phyloP scores from a whole-genome alignment of 148 eudicot species.

The Beta vulgaris region DNA sequence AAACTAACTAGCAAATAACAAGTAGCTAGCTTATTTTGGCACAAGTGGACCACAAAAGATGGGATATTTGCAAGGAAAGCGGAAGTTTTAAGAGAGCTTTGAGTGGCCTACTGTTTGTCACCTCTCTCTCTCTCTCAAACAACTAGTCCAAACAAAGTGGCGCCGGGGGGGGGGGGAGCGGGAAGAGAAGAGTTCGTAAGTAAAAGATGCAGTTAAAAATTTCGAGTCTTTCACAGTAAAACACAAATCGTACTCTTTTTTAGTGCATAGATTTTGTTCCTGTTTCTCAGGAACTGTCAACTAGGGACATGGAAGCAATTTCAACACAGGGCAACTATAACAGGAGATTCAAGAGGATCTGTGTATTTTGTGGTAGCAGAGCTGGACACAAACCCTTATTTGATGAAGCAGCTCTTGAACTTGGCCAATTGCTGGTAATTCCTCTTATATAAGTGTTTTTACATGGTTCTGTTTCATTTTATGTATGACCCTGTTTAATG shows the following conservation, averaged over 20 bases:
- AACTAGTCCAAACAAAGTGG: neutral
- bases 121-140: neutral
- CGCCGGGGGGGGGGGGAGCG: neutral
- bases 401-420: conserved; percentile 65
- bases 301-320: conserved; percentile 31
- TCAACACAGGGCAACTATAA: conserved; percentile 25
- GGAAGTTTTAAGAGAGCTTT: neutral
- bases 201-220: neutral
- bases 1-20: neutral
- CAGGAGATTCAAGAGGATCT: conserved; percentile 48
- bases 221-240: conserved; percentile 9
- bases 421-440: conserved; percentile 65
- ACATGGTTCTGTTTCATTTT: neutral
- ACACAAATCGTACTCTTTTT: neutral
- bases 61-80: neutral
- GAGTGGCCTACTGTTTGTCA: neutral
- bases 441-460: neutral
- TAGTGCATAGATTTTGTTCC: neutral
- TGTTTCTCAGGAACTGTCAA: conserved; percentile 8
- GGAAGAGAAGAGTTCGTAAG: too few relatives aligned
- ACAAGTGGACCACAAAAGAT: neutral
- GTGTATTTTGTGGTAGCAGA: conserved; percentile 81
- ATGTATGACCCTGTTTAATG: neutral
- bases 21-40: neutral
- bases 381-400: conserved; percentile 55